Evolutionary conservation across 164 flowering plant species (phyloP).

Genomic region (Santalum album): DNA sequence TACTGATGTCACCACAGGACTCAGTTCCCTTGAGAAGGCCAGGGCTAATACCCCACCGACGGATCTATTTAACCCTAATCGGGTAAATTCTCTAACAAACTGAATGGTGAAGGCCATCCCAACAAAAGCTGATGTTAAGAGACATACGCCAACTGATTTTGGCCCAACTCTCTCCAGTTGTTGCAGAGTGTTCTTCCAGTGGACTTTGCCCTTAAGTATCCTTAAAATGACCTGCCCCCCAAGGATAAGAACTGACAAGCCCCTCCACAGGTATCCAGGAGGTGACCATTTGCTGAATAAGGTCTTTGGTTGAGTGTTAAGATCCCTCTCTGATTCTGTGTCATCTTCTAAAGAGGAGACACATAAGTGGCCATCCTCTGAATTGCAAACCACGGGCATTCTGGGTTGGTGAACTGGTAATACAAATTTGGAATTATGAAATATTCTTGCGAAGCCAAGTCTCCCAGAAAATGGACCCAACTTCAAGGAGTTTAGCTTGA

Average conservation of each 20-base stretch:
- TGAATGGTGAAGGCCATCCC: slow-evolving; percentile 98
- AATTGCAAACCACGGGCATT: slow-evolving; percentile 21
- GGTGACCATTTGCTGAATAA: slow-evolving; percentile 66
- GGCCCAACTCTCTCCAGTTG: slow-evolving; percentile 91
- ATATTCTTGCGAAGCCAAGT: slow-evolving; percentile 7
- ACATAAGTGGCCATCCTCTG: slow-evolving; percentile 36
- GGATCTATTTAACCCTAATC: slow-evolving; percentile 68
- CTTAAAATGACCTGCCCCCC: slow-evolving; percentile 78
- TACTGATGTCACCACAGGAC: slow-evolving; percentile 84
- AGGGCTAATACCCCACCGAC: slow-evolving; percentile 86
- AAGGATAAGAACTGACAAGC: slow-evolving; percentile 54
- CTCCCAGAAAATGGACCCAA: slow-evolving; percentile 1
- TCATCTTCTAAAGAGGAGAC: slow-evolving; percentile 29
- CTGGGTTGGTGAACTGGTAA: slow-evolving; percentile 6
- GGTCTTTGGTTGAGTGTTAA: slow-evolving; percentile 16
- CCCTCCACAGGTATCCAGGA: slow-evolving; percentile 76
- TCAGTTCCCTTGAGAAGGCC: slow-evolving; percentile 83
- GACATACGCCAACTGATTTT: slow-evolving; percentile 77
- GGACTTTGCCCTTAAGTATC: slow-evolving; percentile 58
- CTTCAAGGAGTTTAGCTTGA: slow-evolving; percentile 7
- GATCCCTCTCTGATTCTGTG: slow-evolving; percentile 19
- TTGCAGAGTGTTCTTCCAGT: slow-evolving; percentile 78
- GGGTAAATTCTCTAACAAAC: slow-evolving; percentile 83
- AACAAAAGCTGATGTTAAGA: slow-evolving; percentile 77
- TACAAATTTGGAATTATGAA: slow-evolving; percentile 11